These are phyloP conservation scores for Tripterygium wilfordii DNA, from an alignment of 177 flowering plant species.

Conservation along the genomic window DNA sequence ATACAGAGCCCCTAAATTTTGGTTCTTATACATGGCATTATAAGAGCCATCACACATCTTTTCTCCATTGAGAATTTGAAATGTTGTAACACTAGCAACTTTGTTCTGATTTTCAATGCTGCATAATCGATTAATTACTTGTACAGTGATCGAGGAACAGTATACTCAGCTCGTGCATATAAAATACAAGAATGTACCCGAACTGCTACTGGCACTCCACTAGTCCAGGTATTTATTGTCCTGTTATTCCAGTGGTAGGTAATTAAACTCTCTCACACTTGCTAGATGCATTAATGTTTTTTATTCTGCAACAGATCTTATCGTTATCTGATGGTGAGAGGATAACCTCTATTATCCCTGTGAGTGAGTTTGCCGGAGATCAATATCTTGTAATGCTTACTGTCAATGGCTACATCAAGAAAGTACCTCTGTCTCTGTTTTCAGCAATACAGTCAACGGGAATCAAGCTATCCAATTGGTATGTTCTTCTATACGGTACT, in stretches of 20 bases:
- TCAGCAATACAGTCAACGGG: conserved; percentile 90
- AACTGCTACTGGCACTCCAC: conserved; percentile 91
- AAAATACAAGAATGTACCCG: conserved; percentile 89
- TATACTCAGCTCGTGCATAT: conserved; percentile 88
- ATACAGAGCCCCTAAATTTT: no score
- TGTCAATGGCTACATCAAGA: conserved; percentile 86
- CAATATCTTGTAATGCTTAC: conserved; percentile 93
- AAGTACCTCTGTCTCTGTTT: conserved; percentile 71
- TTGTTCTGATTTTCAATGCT: no score
- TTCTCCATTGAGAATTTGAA: no score
- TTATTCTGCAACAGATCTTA: conserved; percentile 52
- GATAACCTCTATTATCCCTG: conserved; percentile 91
- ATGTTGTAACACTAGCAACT: no score
- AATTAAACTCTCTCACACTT: background rate
- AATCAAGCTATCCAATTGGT: conserved; percentile 95
- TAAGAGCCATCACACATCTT: no score
- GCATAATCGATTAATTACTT: background rate
- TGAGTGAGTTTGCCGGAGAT: conserved; percentile 76
- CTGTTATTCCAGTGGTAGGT: background rate
- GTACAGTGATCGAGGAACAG: conserved; percentile 88
- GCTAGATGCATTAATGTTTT: no score
- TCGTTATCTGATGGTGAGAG: conserved; percentile 91
- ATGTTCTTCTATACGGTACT: conserved; percentile 6
- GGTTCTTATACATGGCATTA: no score
- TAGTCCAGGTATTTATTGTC: conserved; percentile 76